Evolutionary conservation across 2,329 filamentous ascomycete species (phyloP).

Genomic region (Colletotrichum plurivorum): DNA sequence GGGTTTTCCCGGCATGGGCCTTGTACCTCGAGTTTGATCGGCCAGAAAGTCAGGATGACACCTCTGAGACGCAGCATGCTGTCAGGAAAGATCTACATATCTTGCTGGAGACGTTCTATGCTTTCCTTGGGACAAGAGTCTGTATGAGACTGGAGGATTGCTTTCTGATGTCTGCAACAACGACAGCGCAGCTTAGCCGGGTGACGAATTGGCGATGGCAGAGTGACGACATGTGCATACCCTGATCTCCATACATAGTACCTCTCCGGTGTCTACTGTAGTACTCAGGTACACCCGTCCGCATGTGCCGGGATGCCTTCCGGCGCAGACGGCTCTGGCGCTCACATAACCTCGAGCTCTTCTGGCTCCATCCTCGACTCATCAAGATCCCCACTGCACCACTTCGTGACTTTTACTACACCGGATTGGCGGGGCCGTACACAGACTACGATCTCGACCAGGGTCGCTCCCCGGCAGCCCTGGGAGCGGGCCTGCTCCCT

Average conservation of each 20-base stretch:
- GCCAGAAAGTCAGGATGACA: slow-evolving; percentile 4
- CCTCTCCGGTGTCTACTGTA: neutral
- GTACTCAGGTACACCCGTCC: slow-evolving; percentile 15
- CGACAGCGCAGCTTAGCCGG: neutral
- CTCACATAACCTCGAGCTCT: slow-evolving; percentile 22
- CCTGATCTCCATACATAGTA: neutral
- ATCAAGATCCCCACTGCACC: slow-evolving; percentile 13
- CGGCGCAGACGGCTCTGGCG: slow-evolving; percentile 20
- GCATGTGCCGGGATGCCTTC: slow-evolving; percentile 2
- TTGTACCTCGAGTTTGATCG: neutral
- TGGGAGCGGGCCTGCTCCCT: slow-evolving; percentile 15
- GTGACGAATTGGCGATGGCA: neutral
- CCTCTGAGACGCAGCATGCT: neutral
- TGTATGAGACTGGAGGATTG: no score
- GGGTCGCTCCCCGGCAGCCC: slow-evolving; percentile 20
- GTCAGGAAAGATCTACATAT: neutral
- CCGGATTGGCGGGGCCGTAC: neutral
- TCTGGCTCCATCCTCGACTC: slow-evolving; percentile 25
- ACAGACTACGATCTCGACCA: slow-evolving; percentile 1
- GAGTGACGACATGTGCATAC: neutral
- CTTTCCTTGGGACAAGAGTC: no score
- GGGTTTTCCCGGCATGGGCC: slow-evolving; percentile 1
- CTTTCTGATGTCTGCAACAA: neutral
- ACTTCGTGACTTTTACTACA: neutral
- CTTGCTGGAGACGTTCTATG: neutral